Conservation (phyloP, 805 yeast species). For the Nakazawaea pomicola region DNA sequence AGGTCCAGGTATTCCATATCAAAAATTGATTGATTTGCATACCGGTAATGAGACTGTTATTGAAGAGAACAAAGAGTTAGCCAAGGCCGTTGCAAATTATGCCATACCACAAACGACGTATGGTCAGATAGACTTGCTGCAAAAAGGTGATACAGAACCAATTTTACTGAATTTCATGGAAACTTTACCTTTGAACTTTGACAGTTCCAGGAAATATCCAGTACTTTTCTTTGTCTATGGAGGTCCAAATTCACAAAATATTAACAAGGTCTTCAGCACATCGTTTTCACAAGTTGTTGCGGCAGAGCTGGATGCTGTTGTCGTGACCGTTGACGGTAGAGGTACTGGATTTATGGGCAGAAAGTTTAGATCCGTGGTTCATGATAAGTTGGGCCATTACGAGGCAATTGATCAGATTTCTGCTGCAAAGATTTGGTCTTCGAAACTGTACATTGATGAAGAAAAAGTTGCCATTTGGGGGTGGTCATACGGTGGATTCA, state of each 20-base stretch:
- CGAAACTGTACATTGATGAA: constrained; percentile 59
- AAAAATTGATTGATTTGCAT: constrained; percentile 58
- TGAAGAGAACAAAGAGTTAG: constrained; percentile 42
- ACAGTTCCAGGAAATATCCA: constrained; percentile 64
- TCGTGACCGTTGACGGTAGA: constrained; percentile 94
- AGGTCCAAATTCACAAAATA: constrained; percentile 92
- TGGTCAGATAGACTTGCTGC: constrained; percentile 47
- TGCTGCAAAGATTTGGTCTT: constrained; percentile 72
- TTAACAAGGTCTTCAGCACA: constrained; percentile 52
- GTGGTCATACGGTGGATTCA: constrained; percentile 96
- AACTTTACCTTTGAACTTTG: constrained; percentile 71
- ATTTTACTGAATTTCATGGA: constrained; percentile 63
- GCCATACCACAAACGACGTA: constrained; percentile 52
- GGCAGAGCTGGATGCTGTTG: constrained; percentile 73
- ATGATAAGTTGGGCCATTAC: constrained; percentile 74
- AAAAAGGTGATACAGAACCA: constrained; percentile 39
- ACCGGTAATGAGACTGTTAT: constrained; percentile 32
- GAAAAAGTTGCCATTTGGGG: constrained; percentile 87
- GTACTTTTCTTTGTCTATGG: constrained; percentile 88
- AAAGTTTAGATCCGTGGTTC: constrained; percentile 69
- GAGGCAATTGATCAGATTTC: constrained; percentile 85
- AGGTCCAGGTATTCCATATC: constrained; percentile 82
- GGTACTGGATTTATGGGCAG: constrained; percentile 93
- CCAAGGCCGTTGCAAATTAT: constrained; percentile 33
- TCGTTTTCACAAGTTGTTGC: constrained; percentile 73